phyloP scores from a whole-genome alignment of 371 early-diverging fungal genomes.

The Vairimorpha ceranae region DNA sequence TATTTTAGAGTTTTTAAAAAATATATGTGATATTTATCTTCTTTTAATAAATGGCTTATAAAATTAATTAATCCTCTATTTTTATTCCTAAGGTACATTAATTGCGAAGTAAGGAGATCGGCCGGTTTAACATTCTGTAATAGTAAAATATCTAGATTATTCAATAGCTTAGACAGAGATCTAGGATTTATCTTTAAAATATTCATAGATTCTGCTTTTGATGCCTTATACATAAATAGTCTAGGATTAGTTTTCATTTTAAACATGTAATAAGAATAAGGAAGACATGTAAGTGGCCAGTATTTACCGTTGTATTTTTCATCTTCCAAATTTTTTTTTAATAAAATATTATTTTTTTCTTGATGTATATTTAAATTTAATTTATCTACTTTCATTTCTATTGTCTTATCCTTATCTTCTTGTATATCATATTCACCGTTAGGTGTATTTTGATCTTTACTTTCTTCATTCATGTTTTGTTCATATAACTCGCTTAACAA shows the following conservation, averaged over 20 bases:
- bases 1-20: conserved; percentile 20
- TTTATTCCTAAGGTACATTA: conserved; percentile 12
- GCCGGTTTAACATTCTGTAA: conserved; percentile 3
- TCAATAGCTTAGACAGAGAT: conserved; percentile 11
- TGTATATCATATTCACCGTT: background rate
- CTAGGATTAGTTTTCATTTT: conserved; percentile 3
- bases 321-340: background rate
- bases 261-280: background rate
- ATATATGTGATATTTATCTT: conserved; percentile 1
- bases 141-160: conserved; percentile 12
- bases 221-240: conserved; percentile 1
- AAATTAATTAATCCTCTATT: conserved; percentile 27
- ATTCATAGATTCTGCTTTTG: conserved; percentile 7
- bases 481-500: background rate
- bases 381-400: background rate
- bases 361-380: too few species aligned
- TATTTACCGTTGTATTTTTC: background rate
- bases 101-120: conserved; percentile 23
- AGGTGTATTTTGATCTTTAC: background rate
- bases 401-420: background rate
- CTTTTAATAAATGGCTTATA: background rate
- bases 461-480: background rate
- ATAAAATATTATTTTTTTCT: background rate
- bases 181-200: conserved; percentile 17
- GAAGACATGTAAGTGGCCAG: background rate